phyloP scores from a whole-genome alignment of 495 filamentous ascomycete genomes.

The Penicillium flavigenum region DNA sequence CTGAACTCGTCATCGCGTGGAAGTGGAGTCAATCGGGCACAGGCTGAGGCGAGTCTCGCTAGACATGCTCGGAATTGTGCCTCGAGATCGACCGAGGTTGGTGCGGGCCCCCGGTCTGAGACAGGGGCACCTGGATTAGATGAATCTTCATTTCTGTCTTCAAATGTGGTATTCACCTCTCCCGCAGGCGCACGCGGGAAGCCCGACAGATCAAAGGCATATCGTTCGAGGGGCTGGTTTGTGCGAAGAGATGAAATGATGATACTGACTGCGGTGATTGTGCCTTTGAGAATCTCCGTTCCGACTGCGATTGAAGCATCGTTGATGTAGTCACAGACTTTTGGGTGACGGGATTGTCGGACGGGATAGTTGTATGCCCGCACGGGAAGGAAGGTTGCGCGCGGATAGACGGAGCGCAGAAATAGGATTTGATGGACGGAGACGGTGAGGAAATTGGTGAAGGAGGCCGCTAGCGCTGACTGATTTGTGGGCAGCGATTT shows the following conservation, averaged over 20 bases:
- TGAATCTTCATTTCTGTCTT: conserved; percentile 46
- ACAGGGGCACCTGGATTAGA: conserved; percentile 41
- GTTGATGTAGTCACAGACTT: conserved; percentile 87
- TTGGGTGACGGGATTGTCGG: conserved; percentile 84
- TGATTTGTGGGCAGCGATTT: conserved; percentile 47
- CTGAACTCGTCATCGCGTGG: conserved; percentile 69
- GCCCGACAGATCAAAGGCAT: conserved; percentile 74
- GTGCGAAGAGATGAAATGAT: conserved; percentile 66
- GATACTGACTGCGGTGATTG: conserved; percentile 69
- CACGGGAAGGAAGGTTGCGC: conserved; percentile 73
- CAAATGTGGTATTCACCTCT: conserved; percentile 55
- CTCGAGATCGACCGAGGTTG: conserved; percentile 59
- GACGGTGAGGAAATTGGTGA: conserved; percentile 76
- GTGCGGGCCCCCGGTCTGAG: conserved; percentile 34
- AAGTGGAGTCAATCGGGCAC: conserved; percentile 60
- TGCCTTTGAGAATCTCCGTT: conserved; percentile 68
- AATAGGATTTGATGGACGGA: conserved; percentile 93
- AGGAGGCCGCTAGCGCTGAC: conserved; percentile 48
- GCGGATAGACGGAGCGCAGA: conserved; percentile 80
- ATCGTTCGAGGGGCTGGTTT: conserved; percentile 69
- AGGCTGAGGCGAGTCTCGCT: conserved; percentile 50
- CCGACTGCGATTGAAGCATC: conserved; percentile 77
- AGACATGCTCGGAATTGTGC: conserved; percentile 68
- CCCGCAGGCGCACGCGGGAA: conserved; percentile 65
- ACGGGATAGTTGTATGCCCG: conserved; percentile 88